Percentiles rank a stretch among this genome's conserved stretches.
Conservation (phyloP, 2,329 filamentous ascomycete species). For the Penicillium sp. region DNA sequence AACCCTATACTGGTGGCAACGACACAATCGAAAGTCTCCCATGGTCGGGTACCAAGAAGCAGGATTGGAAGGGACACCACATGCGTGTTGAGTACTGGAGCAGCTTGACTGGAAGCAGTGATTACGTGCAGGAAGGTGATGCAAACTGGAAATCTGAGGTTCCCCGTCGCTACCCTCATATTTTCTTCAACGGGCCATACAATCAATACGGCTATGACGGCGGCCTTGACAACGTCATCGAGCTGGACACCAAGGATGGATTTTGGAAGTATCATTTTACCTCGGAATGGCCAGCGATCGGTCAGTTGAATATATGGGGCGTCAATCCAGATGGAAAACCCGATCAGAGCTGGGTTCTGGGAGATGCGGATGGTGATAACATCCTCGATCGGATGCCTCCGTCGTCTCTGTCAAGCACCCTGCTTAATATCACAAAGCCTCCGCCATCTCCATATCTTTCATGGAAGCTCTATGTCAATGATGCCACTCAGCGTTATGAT, state of each 20-base stretch:
- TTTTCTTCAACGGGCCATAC: slow-evolving; percentile 65
- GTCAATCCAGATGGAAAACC: slow-evolving; percentile 66
- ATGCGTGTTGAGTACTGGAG: slow-evolving; percentile 68
- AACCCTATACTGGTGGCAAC: slow-evolving; percentile 57
- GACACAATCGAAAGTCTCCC: slow-evolving; percentile 51
- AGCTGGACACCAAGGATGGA: slow-evolving; percentile 50
- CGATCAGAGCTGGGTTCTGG: slow-evolving; percentile 62
- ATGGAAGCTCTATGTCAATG: slow-evolving; percentile 61
- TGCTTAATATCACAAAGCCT: slow-evolving; percentile 62
- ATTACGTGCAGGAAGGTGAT: slow-evolving; percentile 65
- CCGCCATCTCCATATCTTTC: slow-evolving; percentile 60
- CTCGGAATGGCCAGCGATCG: slow-evolving; percentile 65
- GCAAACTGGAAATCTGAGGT: slow-evolving; percentile 39
- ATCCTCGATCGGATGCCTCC: slow-evolving; percentile 66
- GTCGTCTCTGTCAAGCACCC: slow-evolving; percentile 57
- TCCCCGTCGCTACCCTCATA: slow-evolving; percentile 62
- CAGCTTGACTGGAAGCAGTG: slow-evolving; percentile 61
- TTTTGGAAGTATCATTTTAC: slow-evolving; percentile 65
- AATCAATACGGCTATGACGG: slow-evolving; percentile 68
- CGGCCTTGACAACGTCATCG: slow-evolving; percentile 59
- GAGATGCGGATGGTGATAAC: slow-evolving; percentile 64
- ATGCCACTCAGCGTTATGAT: slow-evolving; percentile 56
- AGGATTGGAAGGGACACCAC: slow-evolving; percentile 66
- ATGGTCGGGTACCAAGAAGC: slow-evolving; percentile 62
- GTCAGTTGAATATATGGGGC: slow-evolving; percentile 69